Evolutionary conservation across 2,329 filamentous ascomycete genomes (phyloP).

Genomic region (Delphinella strobiligena): DNA sequence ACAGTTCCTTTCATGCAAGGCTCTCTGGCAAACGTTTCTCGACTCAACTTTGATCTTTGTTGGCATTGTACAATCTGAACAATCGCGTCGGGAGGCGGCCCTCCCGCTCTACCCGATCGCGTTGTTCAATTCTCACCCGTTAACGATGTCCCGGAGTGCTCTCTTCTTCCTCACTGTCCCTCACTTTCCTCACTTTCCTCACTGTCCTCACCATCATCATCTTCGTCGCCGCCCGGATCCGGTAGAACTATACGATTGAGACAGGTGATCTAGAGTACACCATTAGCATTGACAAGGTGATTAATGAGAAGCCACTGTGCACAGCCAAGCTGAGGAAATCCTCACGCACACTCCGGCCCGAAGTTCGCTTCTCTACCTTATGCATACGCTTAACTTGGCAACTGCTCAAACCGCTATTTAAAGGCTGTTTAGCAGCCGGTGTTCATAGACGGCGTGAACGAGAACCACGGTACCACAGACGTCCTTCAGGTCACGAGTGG

Average conservation of each 20-base stretch:
- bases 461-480: conserved; percentile 5
- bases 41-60: too few species aligned
- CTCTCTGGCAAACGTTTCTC: too few species aligned
- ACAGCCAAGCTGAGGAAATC: conserved; percentile 4
- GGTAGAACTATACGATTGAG: conserved; percentile 40
- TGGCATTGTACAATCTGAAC: too few species aligned
- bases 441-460: conserved; percentile 4
- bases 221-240: conserved; percentile 25
- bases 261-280: conserved; percentile 31
- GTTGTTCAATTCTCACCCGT: neutral
- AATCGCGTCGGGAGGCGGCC: too few species aligned
- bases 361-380: conserved; percentile 1
- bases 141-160: conserved; percentile 4
- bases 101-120: neutral
- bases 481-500: neutral
- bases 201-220: conserved; percentile 14
- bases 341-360: conserved; percentile 4
- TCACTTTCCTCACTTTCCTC: conserved; percentile 16
- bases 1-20: too few species aligned
- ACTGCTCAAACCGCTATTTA: conserved; percentile 3
- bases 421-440: conserved; percentile 1
- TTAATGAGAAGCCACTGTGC: neutral
- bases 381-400: conserved; percentile 2
- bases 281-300: neutral
- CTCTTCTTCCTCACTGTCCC: conserved; percentile 5